Conservation (phyloP, 768 basidiomycete species). For the Astraeus odoratus region DNA sequence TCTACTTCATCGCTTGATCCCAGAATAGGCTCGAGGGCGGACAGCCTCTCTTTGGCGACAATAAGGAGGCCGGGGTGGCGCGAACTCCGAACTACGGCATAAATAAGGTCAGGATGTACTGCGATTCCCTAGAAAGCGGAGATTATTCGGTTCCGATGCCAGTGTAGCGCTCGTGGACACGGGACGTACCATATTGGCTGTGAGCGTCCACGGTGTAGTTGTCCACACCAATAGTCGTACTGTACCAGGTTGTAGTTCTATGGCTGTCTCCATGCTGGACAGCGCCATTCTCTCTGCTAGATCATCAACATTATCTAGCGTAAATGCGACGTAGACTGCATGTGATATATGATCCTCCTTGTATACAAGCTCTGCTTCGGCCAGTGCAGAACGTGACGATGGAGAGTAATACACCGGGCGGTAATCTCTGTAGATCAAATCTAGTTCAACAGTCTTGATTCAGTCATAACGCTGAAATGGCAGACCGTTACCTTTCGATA, state of each 20-base stretch:
- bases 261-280: slow-evolving; percentile 17
- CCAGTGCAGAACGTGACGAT: slow-evolving; percentile 87
- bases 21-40: slow-evolving; percentile 23
- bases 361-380: slow-evolving; percentile 91
- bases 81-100: slow-evolving; percentile 41
- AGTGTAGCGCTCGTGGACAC: neutral
- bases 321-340: slow-evolving; percentile 81
- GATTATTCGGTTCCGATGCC: neutral
- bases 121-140: slow-evolving; percentile 69
- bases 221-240: slow-evolving; percentile 84
- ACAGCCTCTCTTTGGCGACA: slow-evolving; percentile 46
- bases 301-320: slow-evolving; percentile 29
- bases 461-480: neutral
- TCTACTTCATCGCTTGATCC: slow-evolving; percentile 17
- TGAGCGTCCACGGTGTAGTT: slow-evolving; percentile 95
- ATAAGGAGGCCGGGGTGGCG: slow-evolving; percentile 31
- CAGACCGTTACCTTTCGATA: slow-evolving; percentile 55
- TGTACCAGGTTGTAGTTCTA: slow-evolving; percentile 25
- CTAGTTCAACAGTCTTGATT: slow-evolving; percentile 28
- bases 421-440: slow-evolving; percentile 77
- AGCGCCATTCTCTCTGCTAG: slow-evolving; percentile 2
- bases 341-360: slow-evolving; percentile 83
- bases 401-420: slow-evolving; percentile 94
- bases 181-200: slow-evolving; percentile 79
- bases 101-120: slow-evolving; percentile 66